A percentile compares a stretch with the other conserved stretches of the same genome.
Conservation (phyloP, 495 filamentous ascomycete species). For the Parathielavia hyrcaniae region DNA sequence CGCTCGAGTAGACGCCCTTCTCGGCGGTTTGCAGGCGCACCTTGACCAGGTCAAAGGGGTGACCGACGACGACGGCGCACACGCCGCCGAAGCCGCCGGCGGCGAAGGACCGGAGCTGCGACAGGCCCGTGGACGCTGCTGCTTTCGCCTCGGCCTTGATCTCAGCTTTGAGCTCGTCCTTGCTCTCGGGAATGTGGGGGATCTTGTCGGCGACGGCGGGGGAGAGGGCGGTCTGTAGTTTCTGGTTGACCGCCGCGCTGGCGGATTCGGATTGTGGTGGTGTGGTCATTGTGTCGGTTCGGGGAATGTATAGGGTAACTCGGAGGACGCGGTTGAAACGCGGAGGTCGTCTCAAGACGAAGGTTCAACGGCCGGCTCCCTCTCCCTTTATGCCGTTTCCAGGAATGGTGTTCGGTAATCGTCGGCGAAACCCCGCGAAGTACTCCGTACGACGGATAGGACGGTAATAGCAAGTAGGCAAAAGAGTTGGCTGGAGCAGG, state of each 20-base stretch:
- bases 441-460: too few species aligned
- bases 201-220: slow-evolving; percentile 38
- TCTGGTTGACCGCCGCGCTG: slow-evolving; percentile 1
- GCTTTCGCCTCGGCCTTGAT: slow-evolving; percentile 43
- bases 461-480: too few species aligned
- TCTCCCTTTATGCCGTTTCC: too few species aligned
- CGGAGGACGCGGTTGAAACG: not conserved
- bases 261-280: not conserved
- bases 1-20: slow-evolving; percentile 82
- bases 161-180: slow-evolving; percentile 48
- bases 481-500: too few species aligned
- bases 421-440: too few species aligned
- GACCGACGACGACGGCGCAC: slow-evolving; percentile 87
- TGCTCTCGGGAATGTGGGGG: slow-evolving; percentile 48
- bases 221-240: slow-evolving; percentile 33
- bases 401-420: too few species aligned
- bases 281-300: not conserved
- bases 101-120: slow-evolving; percentile 66
- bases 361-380: too few species aligned
- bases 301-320: not conserved
- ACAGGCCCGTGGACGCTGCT: slow-evolving; percentile 41
- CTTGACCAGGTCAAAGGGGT: slow-evolving; percentile 97
- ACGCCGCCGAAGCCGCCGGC: slow-evolving; percentile 92
- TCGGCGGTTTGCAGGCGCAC: slow-evolving; percentile 94
- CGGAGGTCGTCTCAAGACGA: too few species aligned